Percentiles rank a stretch among this genome's conserved stretches.
phyloP scores from a whole-genome alignment of 1,284 basidiomycete species.

The Irpex rosettiformis region DNA sequence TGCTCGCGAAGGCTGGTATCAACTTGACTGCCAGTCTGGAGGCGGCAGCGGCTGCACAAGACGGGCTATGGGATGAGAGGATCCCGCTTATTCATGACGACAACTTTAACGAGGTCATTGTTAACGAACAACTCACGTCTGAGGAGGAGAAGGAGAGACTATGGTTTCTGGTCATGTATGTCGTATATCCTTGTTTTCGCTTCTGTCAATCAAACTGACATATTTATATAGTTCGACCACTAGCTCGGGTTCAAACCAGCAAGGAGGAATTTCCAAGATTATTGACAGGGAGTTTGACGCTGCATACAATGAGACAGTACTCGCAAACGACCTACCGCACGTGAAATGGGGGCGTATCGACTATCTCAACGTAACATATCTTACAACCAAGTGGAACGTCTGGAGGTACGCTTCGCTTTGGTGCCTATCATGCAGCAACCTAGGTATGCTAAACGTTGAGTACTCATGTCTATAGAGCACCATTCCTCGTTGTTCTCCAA shows the following conservation, averaged over 20 bases:
- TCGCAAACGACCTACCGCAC: constrained; percentile 61
- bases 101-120: constrained; percentile 65
- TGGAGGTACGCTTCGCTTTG: constrained; percentile 57
- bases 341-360: constrained; percentile 78
- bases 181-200: neutral
- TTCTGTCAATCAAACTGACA: neutral
- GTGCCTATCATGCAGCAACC: too few species aligned
- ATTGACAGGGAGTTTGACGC: constrained; percentile 69
- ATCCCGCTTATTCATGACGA: constrained; percentile 73
- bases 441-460: neutral
- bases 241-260: constrained; percentile 40
- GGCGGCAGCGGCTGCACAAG: constrained; percentile 32
- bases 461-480: constrained; percentile 46
- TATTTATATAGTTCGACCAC: constrained; percentile 51
- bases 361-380: constrained; percentile 72
- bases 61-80: constrained; percentile 59
- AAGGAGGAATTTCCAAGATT: constrained; percentile 60
- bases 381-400: constrained; percentile 77
- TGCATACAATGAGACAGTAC: constrained; percentile 58
- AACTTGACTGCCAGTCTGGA: constrained; percentile 62
- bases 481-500: constrained; percentile 59
- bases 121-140: constrained; percentile 56
- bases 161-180: constrained; percentile 74
- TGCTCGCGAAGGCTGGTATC: constrained; percentile 57
- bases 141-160: constrained; percentile 62